A percentile compares a stretch with the other conserved stretches of the same genome.
phyloP scores from a whole-genome alignment of 768 basidiomycete genomes.

The Mycena indigotica region DNA sequence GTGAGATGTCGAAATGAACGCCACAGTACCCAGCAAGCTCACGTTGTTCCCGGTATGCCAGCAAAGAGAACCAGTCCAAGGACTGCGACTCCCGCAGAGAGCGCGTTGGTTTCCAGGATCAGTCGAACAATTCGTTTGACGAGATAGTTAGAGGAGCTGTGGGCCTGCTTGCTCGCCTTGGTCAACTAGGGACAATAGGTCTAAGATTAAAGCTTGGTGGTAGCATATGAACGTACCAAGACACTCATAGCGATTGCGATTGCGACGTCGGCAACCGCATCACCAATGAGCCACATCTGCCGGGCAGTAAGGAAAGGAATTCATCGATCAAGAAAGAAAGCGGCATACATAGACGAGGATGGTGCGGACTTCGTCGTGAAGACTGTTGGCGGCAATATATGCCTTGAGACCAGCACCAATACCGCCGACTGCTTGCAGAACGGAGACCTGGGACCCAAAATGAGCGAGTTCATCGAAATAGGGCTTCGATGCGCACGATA shows the following conservation, averaged over 20 bases:
- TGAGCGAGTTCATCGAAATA: not conserved
- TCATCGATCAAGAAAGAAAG: not conserved
- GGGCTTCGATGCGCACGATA: conserved; percentile 5
- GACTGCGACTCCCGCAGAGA: conserved; percentile 16
- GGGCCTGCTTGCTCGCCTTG: conserved; percentile 8
- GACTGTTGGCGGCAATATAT: conserved; percentile 10
- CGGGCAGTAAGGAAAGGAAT: not conserved
- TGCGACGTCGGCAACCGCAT: conserved; percentile 11
- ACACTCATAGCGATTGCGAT: conserved; percentile 16
- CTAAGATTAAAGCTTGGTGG: not conserved
- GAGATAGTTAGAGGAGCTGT: conserved; percentile 11
- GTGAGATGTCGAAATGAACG: not conserved
- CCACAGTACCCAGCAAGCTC: conserved; percentile 12
- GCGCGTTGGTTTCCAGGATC: conserved; percentile 17
- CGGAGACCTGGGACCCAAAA: conserved; percentile 2
- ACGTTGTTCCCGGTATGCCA: conserved; percentile 17
- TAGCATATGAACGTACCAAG: conserved; percentile 7
- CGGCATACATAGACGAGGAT: conserved; percentile 16
- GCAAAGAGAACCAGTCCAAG: conserved; percentile 16
- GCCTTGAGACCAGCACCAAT: conserved; percentile 17
- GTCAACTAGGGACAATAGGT: conserved; percentile 8
- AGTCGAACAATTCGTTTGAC: conserved; percentile 20
- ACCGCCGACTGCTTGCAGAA: conserved; percentile 16
- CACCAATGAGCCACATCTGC: conserved; percentile 21
- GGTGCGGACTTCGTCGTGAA: conserved; percentile 13